A percentile compares a stretch with the other conserved stretches of the same genome.
Conservation (phyloP, 2,329 filamentous ascomycete species). For the Paecilomyces fulvus region DNA sequence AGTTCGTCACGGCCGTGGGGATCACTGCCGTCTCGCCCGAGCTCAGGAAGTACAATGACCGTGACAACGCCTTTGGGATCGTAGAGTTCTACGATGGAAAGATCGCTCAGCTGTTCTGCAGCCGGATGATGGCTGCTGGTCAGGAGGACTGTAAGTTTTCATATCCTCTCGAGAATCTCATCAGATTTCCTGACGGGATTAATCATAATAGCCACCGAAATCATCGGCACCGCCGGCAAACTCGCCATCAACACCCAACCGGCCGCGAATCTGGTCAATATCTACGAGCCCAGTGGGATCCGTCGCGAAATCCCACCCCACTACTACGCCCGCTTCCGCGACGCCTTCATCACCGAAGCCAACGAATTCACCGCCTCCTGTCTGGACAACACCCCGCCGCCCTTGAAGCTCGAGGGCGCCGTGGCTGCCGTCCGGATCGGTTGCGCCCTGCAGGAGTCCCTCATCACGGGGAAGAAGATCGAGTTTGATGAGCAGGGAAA, state of each 20-base stretch:
- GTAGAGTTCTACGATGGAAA: constrained; percentile 58
- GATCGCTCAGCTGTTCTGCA: constrained; percentile 57
- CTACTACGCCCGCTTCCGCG: constrained; percentile 55
- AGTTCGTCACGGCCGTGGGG: constrained; percentile 48
- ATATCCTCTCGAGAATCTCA: neutral
- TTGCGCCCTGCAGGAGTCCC: constrained; percentile 47
- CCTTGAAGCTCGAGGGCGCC: constrained; percentile 49
- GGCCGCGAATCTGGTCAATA: constrained; percentile 48
- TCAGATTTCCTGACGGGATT: neutral
- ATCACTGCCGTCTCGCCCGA: constrained; percentile 53
- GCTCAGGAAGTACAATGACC: constrained; percentile 49
- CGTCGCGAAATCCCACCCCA: constrained; percentile 51
- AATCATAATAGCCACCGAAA: constrained; percentile 50
- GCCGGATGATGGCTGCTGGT: constrained; percentile 59
- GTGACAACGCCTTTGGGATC: constrained; percentile 55
- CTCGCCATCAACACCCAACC: constrained; percentile 52
- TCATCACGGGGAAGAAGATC: constrained; percentile 49
- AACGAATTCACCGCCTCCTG: constrained; percentile 55
- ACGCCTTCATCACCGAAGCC: constrained; percentile 56
- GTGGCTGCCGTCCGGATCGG: constrained; percentile 53
- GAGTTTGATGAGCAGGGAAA: constrained; percentile 50
- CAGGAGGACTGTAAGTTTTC: constrained; percentile 45
- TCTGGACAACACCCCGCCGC: constrained; percentile 47
- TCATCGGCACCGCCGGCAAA: constrained; percentile 60
- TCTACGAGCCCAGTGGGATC: constrained; percentile 47